Base-by-base conservation (phyloP, 2,329 filamentous ascomycete genomes). In the Aphanoascus verrucosus region DNA sequence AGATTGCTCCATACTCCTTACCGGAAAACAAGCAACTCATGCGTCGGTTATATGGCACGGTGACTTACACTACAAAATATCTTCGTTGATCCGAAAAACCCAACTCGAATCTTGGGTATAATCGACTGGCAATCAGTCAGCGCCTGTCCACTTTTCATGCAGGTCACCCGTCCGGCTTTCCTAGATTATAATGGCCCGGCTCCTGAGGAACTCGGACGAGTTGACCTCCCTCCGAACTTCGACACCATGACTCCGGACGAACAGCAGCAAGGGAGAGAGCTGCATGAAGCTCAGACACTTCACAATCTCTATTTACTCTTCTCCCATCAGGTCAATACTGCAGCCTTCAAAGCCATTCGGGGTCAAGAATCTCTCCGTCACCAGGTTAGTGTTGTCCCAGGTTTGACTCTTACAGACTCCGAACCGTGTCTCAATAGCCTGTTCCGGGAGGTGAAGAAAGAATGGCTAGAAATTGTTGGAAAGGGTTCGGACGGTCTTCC, bases 21-120 rank as follows among this genome's bases (percentile, higher is more conserved):
- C 62, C 63, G 4, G 55, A 57, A 42, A 55, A 65, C n/a, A 42
- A 60, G 44, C 43, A 4, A 40, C 66, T 12, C 45, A 55, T 41
- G 53, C 54, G 45, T 59, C 69, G n/a, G 63, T 64, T 37, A 54
- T 74, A 34, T 72, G 65, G 68, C 70, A 74, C 59, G 61, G 60
- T 45, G 69, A 73, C 59, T 61, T 73, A 17, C 67, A 69, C 53
- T 66, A 14, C 60, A 63, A 6, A 74, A 73, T 56, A 61, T 73
- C 32, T 73, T 73, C 54, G 64, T 72, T 23, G 45, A 68, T 34
- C 52, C 47, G 17, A 48, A 15, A 28, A 49, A 57, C 11, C 55
- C 55, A 17, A 46, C 43, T 19, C 46, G 45, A 17, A 60, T 64
- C 15, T 8, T 57, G 8, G 59, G 61, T 14, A 61, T 63, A 12